These are phyloP conservation scores for Hyphochytrium catenoides DNA, from an alignment of 352 stramenopile genomes.

Conservation along the genomic window DNA sequence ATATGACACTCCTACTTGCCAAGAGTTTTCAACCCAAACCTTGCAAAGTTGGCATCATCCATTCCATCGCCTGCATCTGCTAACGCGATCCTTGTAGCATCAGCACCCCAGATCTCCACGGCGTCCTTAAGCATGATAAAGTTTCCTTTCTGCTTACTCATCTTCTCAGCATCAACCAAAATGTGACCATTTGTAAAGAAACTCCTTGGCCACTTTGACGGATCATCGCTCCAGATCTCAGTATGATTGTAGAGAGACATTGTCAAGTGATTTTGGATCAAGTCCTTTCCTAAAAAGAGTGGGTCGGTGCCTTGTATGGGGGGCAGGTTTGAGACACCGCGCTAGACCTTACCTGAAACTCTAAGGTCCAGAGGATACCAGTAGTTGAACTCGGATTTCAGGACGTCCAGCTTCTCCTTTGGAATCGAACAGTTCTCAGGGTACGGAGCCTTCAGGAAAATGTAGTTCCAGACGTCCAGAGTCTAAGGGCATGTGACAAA, in stretches of 20 bases:
- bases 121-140: conserved; percentile 97
- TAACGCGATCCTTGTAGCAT: conserved; percentile 89
- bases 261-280: conserved; percentile 98
- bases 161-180: conserved; percentile 92
- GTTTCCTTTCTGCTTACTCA: conserved; percentile 98
- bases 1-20: background rate
- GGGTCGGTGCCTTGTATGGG: too few relatives aligned
- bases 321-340: too few relatives aligned
- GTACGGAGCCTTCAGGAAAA: conserved; percentile 73
- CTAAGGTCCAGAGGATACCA: conserved; percentile 99
- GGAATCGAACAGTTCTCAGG: conserved; percentile 64
- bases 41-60: conserved; percentile 97
- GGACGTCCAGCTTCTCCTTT: conserved; percentile 65
- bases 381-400: conserved; percentile 94
- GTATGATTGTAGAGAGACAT: conserved; percentile 99
- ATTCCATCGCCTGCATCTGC: conserved; percentile 92
- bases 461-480: conserved; percentile 95
- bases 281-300: conserved; percentile 36
- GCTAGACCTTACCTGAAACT: conserved; percentile 71
- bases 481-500: too few relatives aligned
- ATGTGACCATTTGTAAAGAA: conserved; percentile 99
- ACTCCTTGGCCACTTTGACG: conserved; percentile 83
- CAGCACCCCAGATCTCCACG: conserved; percentile 79
- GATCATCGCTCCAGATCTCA: conserved; percentile 95
- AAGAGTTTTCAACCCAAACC: background rate